Base-by-base conservation (phyloP, 1,284 basidiomycete species). In the Amylostereum areolatum region DNA sequence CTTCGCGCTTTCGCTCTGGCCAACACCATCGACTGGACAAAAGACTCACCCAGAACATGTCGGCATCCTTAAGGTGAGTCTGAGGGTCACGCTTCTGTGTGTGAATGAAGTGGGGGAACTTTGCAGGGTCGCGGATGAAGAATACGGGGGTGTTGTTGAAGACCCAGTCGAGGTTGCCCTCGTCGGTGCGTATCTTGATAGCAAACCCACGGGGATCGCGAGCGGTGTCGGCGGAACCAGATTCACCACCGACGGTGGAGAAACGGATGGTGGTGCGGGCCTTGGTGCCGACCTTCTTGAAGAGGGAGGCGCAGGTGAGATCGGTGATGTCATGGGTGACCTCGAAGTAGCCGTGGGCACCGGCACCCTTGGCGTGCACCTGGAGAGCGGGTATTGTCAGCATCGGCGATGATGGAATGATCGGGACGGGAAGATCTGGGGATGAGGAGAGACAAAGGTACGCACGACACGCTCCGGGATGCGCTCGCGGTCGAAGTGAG, bases 51-150 rank as follows among this genome's bases (percentile, higher is more conserved):
- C 86, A 89, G 74, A 88, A 87, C 77, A 79, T 79, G 63, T 89
- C 85, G 32, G 84, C 60, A 71, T 92, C 89, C 67, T 89, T 91
- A 55, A 92, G 68, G 67, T 94, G 88, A 8, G 90, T 92, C 66
- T 92, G 88, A 24, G 92, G 92, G 68, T 89, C 84, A 61, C 92
- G 81, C 78, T 97, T 96, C 70, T 94, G 91, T 33, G 92, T 93
- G 75, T 96, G 93, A 60, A 96, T 95, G 72, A 97, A 95, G 73
- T 92, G 83, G n/a, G 87, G 82, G 77, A 89, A 89, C 67, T 90
- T 90, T 63, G 84, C 75, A 10, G 88, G 85, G 60, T 90, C 88
- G 51, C 85, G 81, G 59, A 93, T 80, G 75, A 92, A 92, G 77
- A 93, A 93, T 53, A 92, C 81, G 42, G 90, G 90, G 1, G 89